phyloP scores from a whole-genome alignment of 331 rosid genomes.

The Dryas integrifolia region DNA sequence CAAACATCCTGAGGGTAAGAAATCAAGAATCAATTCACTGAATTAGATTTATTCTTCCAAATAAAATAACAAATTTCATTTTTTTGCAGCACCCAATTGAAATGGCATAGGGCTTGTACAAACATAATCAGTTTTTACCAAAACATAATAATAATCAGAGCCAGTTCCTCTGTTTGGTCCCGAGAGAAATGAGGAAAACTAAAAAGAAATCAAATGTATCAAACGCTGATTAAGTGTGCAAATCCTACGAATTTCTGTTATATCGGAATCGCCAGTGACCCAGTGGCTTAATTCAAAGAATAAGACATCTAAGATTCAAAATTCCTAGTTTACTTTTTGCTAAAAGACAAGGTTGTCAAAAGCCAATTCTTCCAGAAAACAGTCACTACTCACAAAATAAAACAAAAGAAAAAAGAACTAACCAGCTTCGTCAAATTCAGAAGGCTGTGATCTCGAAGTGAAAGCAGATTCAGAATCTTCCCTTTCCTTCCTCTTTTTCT shows the following conservation, averaged over 20 bases:
- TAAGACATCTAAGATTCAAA: constrained; percentile 2
- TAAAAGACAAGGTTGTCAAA: neutral
- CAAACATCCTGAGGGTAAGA: constrained; percentile 15
- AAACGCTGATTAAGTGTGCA: no score
- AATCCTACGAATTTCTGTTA: neutral
- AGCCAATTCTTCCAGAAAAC: constrained; percentile 12
- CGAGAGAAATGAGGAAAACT: neutral
- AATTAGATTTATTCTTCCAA: neutral
- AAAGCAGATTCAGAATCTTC: constrained; percentile 57
- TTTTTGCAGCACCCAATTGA: neutral
- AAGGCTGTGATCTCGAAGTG: constrained; percentile 60
- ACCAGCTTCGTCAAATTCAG: constrained; percentile 75
- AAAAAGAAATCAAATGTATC: constrained; percentile 17
- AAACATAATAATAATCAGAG: no score
- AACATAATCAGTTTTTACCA: neutral
- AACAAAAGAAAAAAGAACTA: constrained; percentile 11
- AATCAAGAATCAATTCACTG: constrained; percentile 3
- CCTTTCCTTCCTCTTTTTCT: constrained; percentile 76
- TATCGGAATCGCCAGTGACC: neutral
- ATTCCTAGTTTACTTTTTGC: no score
- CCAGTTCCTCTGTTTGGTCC: neutral
- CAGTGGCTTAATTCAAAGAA: constrained; percentile 10
- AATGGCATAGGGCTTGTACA: neutral
- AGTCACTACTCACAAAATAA: neutral
- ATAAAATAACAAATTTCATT: neutral